Conservation (phyloP, 108 stramenopile genomes). For the Mayamaea pseudoterrestris region DNA sequence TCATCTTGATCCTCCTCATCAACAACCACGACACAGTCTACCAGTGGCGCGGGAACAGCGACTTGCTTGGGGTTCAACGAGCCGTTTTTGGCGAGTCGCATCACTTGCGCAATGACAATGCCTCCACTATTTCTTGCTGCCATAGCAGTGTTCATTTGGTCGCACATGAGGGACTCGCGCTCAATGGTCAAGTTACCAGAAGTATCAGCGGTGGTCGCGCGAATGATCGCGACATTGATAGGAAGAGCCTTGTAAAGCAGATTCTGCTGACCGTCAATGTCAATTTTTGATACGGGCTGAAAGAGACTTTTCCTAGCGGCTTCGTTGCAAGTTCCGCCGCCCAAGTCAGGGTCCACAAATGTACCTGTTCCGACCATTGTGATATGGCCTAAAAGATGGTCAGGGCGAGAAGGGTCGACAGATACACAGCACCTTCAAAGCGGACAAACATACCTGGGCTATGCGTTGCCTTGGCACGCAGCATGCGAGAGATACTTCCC, state of each 20-base stretch:
- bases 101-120: slow-evolving; percentile 71
- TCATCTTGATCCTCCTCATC: slow-evolving; percentile 51
- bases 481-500: slow-evolving; percentile 68
- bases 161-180: slow-evolving; percentile 55
- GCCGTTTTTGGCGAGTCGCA: slow-evolving; percentile 39
- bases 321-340: slow-evolving; percentile 51
- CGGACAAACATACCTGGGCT: no score
- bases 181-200: slow-evolving; percentile 64
- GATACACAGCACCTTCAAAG: no score
- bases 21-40: slow-evolving; percentile 64
- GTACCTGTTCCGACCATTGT: slow-evolving; percentile 72
- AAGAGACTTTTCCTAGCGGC: slow-evolving; percentile 27
- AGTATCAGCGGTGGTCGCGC: slow-evolving; percentile 70
- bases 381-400: no score
- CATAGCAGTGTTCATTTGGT: slow-evolving; percentile 48
- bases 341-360: slow-evolving; percentile 56
- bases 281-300: slow-evolving; percentile 31
- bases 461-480: slow-evolving; percentile 62
- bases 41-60: slow-evolving; percentile 58
- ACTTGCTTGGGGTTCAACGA: slow-evolving; percentile 44
- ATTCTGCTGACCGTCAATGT: slow-evolving; percentile 19
- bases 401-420: no score
- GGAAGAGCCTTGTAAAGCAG: slow-evolving; percentile 73
- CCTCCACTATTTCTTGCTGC: slow-evolving; percentile 65
- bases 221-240: slow-evolving; percentile 65